Evolutionary conservation across 176 grass and related monocot species (phyloP).

Genomic region (Aechmea fasciata): DNA sequence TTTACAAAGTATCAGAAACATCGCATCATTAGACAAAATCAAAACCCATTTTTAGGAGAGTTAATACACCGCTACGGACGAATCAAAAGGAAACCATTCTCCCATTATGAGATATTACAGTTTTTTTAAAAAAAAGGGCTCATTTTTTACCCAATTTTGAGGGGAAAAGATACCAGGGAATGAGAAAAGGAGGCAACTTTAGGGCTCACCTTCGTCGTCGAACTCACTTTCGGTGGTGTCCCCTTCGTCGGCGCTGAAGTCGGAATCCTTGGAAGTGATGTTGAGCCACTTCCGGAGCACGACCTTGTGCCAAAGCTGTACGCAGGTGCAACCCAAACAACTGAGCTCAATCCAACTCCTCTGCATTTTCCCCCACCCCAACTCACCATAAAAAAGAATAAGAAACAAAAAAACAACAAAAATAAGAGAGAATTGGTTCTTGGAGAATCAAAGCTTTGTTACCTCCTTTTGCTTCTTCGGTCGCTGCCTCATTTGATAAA

Average conservation of each 20-base stretch:
- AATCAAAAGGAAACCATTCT: not conserved
- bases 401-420: not conserved
- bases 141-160: too few species aligned
- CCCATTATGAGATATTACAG: not conserved
- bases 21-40: not conserved
- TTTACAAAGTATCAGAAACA: not conserved
- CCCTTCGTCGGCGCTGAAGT: conserved; percentile 87
- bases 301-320: conserved; percentile 83
- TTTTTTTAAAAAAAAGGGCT: too few species aligned
- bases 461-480: conserved; percentile 61
- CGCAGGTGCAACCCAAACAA: conserved; percentile 33
- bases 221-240: conserved; percentile 71
- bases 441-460: conserved; percentile 5
- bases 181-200: not conserved
- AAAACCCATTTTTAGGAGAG: not conserved
- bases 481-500: conserved; percentile 18
- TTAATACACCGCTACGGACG: too few species aligned
- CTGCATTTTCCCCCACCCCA: not conserved
- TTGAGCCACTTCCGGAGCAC: conserved; percentile 94
- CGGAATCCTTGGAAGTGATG: conserved; percentile 66
- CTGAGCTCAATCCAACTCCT: conserved; percentile 36
- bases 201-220: conserved; percentile 54
- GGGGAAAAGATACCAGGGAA: too few species aligned
- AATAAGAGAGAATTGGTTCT: not conserved
- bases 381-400: not conserved